Conservation (phyloP, 2,329 filamentous ascomycete genomes). For the Grosmannia penicillata region DNA sequence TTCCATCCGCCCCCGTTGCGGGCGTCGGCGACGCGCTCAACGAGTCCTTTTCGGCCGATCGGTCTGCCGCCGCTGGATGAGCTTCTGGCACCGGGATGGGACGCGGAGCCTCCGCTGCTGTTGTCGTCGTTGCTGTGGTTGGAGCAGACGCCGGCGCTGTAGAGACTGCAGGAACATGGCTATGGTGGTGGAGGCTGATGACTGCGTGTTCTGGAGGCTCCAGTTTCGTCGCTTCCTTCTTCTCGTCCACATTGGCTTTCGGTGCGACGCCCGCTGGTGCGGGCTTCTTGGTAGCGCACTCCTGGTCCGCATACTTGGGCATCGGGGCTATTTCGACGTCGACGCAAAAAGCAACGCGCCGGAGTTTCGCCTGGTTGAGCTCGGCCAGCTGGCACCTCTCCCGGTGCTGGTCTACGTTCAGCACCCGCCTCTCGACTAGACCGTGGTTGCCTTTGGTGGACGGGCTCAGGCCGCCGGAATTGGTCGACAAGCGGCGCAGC, state of each 20-base stretch:
- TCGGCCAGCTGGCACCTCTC: slow-evolving; percentile 69
- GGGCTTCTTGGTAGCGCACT: slow-evolving; percentile 22
- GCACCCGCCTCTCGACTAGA: slow-evolving; percentile 61
- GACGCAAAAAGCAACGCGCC: slow-evolving; percentile 86
- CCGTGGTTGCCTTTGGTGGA: slow-evolving; percentile 41
- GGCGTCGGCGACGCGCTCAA: too few species aligned
- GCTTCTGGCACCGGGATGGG: too few species aligned
- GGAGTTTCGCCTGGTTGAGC: slow-evolving; percentile 64
- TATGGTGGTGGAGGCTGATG: too few species aligned
- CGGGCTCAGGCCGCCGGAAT: slow-evolving; percentile 27
- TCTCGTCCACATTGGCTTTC: slow-evolving; percentile 50
- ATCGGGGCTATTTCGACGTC: slow-evolving; percentile 92
- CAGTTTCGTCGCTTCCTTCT: slow-evolving; percentile 58
- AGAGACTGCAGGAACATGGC: too few species aligned
- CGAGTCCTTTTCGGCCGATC: too few species aligned
- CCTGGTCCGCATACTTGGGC: slow-evolving; percentile 58
- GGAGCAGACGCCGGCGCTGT: too few species aligned
- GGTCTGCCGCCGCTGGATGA: too few species aligned
- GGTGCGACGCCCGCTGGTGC: slow-evolving; percentile 33
- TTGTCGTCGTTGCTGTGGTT: not conserved
- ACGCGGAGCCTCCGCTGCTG: too few species aligned
- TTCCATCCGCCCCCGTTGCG: not conserved
- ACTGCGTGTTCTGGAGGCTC: too few species aligned
- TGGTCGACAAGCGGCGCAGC: slow-evolving; percentile 67
- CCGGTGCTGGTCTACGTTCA: slow-evolving; percentile 73